Conservation (phyloP, 345 rosid genomes). For the Hypericum perforatum region DNA sequence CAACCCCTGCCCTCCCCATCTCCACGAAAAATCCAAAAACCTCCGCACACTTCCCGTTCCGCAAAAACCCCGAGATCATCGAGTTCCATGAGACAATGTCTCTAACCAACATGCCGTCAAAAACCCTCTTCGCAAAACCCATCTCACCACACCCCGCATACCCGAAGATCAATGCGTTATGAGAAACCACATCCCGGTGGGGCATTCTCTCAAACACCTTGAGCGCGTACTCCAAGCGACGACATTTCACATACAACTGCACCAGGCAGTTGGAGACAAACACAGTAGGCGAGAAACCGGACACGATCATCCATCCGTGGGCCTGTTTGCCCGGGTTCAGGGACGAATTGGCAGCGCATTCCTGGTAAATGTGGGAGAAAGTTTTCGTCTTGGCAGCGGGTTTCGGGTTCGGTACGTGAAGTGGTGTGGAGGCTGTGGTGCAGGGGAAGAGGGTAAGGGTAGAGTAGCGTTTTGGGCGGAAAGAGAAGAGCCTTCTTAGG, state of each 20-base stretch:
- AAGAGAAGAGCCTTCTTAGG: no score
- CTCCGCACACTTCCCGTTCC: conserved; percentile 38
- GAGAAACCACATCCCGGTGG: conserved; percentile 54
- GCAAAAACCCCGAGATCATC: conserved; percentile 63
- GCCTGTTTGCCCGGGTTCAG: conserved; percentile 58
- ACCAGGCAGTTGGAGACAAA: conserved; percentile 69
- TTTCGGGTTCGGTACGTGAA: conserved; percentile 11
- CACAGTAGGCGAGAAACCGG: conserved; percentile 60
- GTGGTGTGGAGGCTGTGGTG: no score
- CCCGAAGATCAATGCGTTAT: conserved; percentile 58
- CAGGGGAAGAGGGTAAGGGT: conserved; percentile 20
- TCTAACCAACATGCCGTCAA: conserved; percentile 47
- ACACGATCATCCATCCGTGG: conserved; percentile 60
- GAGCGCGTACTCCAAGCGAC: conserved; percentile 33
- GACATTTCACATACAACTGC: conserved; percentile 45
- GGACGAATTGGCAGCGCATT: conserved; percentile 42
- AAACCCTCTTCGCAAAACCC: conserved; percentile 36
- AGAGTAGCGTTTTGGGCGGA: no score
- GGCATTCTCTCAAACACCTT: conserved; percentile 62
- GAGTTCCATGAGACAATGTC: conserved; percentile 90
- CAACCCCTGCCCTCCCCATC: conserved; percentile 41
- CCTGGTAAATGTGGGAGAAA: conserved; percentile 59
- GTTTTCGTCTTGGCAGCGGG: conserved; percentile 26
- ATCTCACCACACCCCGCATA: conserved; percentile 44
- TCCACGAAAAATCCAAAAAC: conserved; percentile 38